Percentiles rank a stretch among this genome's conserved stretches.
phyloP scores from a whole-genome alignment of 192 early-diverging fungal species.

The Entophlyctis helioformis region DNA sequence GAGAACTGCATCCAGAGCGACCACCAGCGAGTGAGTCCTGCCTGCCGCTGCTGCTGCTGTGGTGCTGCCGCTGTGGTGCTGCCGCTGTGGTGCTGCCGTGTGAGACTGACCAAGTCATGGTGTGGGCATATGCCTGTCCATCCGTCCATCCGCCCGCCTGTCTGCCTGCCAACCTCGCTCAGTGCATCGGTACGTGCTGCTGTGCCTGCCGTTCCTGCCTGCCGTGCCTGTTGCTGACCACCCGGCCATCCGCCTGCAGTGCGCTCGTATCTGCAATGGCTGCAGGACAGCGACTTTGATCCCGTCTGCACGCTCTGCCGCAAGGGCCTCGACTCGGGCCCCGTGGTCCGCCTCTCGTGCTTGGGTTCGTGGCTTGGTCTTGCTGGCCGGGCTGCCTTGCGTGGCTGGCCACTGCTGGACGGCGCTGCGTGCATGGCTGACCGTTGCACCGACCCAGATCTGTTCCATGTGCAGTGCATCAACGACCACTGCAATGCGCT shows the following conservation, averaged over 20 bases:
- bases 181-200: conserved; percentile 17
- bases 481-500: conserved; percentile 11
- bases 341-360: conserved; percentile 31
- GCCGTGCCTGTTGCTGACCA: neutral
- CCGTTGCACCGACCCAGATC: conserved; percentile 10
- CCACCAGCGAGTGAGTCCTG: conserved; percentile 14
- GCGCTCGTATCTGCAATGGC: conserved; percentile 41
- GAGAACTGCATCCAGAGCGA: conserved; percentile 37
- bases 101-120: neutral
- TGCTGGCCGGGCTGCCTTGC: neutral
- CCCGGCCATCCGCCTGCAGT: conserved; percentile 10
- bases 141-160: neutral
- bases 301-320: conserved; percentile 31
- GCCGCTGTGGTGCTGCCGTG: neutral
- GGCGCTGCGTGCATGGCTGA: neutral
- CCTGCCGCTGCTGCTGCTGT: neutral
- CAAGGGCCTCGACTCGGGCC: conserved; percentile 15
- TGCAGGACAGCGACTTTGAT: conserved; percentile 42
- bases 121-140: neutral
- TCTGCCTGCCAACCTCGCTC: neutral
- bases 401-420: neutral
- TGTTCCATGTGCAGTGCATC: conserved; percentile 26
- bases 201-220: neutral
- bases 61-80: neutral
- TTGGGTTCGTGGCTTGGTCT: conserved; percentile 15